Percentiles rank a stretch among this genome's conserved stretches.
Conservation (phyloP, 140 eudicot species). For the Bidens hawaiensis region DNA sequence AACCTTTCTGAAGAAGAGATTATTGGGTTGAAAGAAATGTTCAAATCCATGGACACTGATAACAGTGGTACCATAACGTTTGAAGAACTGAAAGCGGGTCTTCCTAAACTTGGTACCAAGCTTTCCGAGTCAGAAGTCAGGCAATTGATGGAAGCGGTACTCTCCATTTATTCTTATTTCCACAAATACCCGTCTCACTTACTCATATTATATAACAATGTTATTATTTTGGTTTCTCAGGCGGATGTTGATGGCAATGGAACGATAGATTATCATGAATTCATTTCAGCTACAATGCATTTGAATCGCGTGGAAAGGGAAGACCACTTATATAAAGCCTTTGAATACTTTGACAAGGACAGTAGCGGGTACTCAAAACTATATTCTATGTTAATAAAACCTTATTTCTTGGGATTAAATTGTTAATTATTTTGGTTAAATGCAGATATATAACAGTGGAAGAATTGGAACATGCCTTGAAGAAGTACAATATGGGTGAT, state of each 20-base stretch:
- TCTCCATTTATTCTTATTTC: not conserved
- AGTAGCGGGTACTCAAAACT: conserved; percentile 69
- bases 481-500: conserved; percentile 92
- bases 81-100: conserved; percentile 91
- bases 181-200: not conserved
- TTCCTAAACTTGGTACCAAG: conserved; percentile 90
- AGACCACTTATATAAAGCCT: conserved; percentile 89
- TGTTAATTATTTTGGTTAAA: conserved; percentile 1
- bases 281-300: conserved; percentile 98
- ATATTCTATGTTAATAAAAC: not conserved
- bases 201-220: not conserved
- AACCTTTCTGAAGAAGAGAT: conserved; percentile 96
- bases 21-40: conserved; percentile 94
- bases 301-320: conserved; percentile 92
- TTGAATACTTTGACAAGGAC: conserved; percentile 87
- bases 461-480: conserved; percentile 86
- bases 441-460: conserved; percentile 80
- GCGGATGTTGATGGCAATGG: conserved; percentile 98
- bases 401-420: not conserved
- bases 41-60: conserved; percentile 94
- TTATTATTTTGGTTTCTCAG: conserved; percentile 29
- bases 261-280: conserved; percentile 87
- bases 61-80: conserved; percentile 88
- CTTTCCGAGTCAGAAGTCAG: conserved; percentile 89
- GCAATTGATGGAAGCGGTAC: conserved; percentile 97